These are phyloP conservation scores for Mortierella sp. DNA, from an alignment of 371 early-diverging fungal genomes.

Conservation along the genomic window DNA sequence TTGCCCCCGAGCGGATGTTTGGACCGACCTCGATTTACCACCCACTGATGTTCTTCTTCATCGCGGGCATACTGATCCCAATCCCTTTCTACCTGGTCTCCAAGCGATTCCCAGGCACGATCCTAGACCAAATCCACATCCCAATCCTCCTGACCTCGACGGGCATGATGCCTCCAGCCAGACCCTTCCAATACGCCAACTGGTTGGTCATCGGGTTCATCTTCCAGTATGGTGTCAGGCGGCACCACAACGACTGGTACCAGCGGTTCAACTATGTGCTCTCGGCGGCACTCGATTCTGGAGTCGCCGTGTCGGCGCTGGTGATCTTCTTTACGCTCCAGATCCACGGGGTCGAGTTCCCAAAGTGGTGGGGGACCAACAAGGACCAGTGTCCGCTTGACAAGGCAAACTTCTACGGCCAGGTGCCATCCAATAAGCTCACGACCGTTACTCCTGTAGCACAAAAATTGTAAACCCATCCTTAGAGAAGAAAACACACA, in stretches of 20 bases:
- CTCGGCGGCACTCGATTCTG: slow-evolving; percentile 84
- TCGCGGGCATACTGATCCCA: slow-evolving; percentile 71
- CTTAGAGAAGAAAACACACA: no score
- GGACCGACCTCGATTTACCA: slow-evolving; percentile 73
- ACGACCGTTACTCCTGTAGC: neutral
- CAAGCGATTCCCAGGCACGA: slow-evolving; percentile 43
- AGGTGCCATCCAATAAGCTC: slow-evolving; percentile 19
- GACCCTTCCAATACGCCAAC: slow-evolving; percentile 62
- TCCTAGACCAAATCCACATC: slow-evolving; percentile 51
- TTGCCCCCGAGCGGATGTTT: slow-evolving; percentile 80
- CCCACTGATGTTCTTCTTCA: slow-evolving; percentile 65
- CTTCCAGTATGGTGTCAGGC: slow-evolving; percentile 72
- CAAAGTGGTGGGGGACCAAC: slow-evolving; percentile 56
- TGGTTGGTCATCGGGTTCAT: slow-evolving; percentile 75
- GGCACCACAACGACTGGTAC: slow-evolving; percentile 75
- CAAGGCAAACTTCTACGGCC: slow-evolving; percentile 24
- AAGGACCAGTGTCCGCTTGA: slow-evolving; percentile 43
- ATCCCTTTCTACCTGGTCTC: slow-evolving; percentile 62
- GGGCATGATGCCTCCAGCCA: slow-evolving; percentile 57
- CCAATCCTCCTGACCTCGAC: slow-evolving; percentile 60
- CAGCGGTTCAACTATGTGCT: slow-evolving; percentile 78
- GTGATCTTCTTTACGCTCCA: slow-evolving; percentile 67
- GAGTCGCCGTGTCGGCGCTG: slow-evolving; percentile 66
- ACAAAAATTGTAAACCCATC: neutral
- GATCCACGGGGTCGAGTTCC: slow-evolving; percentile 31